Percentiles rank a stretch among this genome's conserved stretches.
Conservation (phyloP, 1,284 basidiomycete genomes). For the Erythrobasidium hasegawianum region DNA sequence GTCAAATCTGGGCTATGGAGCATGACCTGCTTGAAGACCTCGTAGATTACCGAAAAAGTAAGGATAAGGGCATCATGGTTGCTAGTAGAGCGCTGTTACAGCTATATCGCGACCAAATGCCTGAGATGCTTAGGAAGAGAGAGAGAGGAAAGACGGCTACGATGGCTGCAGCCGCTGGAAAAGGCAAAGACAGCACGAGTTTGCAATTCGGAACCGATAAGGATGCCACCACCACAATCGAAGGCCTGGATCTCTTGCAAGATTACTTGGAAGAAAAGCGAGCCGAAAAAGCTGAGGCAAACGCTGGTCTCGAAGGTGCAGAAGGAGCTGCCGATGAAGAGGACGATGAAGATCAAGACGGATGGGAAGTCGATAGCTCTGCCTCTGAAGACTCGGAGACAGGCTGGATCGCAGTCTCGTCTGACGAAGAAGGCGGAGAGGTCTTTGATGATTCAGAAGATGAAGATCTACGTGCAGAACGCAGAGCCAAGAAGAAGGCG, state of each 20-base stretch:
- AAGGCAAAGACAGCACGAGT: conserved; percentile 5
- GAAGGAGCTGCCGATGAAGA: conserved; percentile 57
- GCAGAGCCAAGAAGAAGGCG: conserved; percentile 36
- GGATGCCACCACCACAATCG: conserved; percentile 70
- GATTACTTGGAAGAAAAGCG: conserved; percentile 66
- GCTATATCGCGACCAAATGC: conserved; percentile 95
- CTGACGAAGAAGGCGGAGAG: conserved; percentile 27
- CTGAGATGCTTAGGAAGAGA: conserved; percentile 79
- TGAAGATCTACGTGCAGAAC: conserved; percentile 16
- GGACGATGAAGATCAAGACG: conserved; percentile 75
- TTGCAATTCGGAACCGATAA: conserved; percentile 30
- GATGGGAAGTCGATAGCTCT: conserved; percentile 75
- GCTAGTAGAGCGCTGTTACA: conserved; percentile 82
- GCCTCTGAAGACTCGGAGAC: conserved; percentile 45
- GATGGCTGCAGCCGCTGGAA: conserved; percentile 31
- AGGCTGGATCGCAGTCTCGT: conserved; percentile 71
- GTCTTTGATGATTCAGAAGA: conserved; percentile 33
- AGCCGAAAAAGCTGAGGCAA: conserved; percentile 50
- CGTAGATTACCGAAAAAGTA: conserved; percentile 89
- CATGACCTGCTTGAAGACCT: conserved; percentile 88
- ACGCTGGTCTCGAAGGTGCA: conserved; percentile 42
- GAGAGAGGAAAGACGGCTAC: conserved; percentile 60
- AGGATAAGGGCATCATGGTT: conserved; percentile 87
- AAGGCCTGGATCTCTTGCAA: conserved; percentile 85
- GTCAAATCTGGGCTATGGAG: conserved; percentile 93